Conservation (phyloP, 768 basidiomycete species). For the Mycena capillaripes region DNA sequence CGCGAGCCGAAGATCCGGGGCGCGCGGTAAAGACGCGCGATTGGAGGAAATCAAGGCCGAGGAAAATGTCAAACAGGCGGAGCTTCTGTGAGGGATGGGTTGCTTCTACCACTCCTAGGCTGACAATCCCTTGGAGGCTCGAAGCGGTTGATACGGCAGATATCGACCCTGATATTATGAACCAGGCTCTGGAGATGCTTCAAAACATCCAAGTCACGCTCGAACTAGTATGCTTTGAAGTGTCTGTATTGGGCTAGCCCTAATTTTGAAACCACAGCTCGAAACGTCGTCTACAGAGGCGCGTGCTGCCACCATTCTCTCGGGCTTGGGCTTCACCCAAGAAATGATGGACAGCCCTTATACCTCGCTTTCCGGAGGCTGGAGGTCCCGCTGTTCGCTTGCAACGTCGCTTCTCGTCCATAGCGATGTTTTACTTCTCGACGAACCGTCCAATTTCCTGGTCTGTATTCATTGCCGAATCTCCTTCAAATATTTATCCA, state of each 20-base stretch:
- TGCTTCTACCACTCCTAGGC: slow-evolving; percentile 18
- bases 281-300: slow-evolving; percentile 58
- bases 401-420: slow-evolving; percentile 71
- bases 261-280: slow-evolving; percentile 33
- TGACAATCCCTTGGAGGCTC: slow-evolving; percentile 41
- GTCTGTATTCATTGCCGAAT: neutral
- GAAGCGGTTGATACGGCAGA: slow-evolving; percentile 39
- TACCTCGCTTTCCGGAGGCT: slow-evolving; percentile 71
- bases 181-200: slow-evolving; percentile 37
- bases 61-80: slow-evolving; percentile 49
- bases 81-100: slow-evolving; percentile 45
- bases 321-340: slow-evolving; percentile 71
- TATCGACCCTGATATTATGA: slow-evolving; percentile 40
- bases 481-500: neutral
- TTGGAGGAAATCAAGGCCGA: slow-evolving; percentile 64
- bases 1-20: slow-evolving; percentile 66
- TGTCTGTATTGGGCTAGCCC: neutral
- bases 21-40: slow-evolving; percentile 70
- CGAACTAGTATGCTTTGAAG: slow-evolving; percentile 23
- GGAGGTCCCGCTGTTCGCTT: slow-evolving; percentile 72
- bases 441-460: slow-evolving; percentile 69
- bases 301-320: slow-evolving; percentile 66
- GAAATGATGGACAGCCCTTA: slow-evolving; percentile 55
- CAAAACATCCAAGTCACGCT: slow-evolving; percentile 32
- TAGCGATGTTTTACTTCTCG: slow-evolving; percentile 70